These are phyloP conservation scores for Ceratobasidium sp. DNA, from an alignment of 1,284 basidiomycete species.

Conservation along the genomic window DNA sequence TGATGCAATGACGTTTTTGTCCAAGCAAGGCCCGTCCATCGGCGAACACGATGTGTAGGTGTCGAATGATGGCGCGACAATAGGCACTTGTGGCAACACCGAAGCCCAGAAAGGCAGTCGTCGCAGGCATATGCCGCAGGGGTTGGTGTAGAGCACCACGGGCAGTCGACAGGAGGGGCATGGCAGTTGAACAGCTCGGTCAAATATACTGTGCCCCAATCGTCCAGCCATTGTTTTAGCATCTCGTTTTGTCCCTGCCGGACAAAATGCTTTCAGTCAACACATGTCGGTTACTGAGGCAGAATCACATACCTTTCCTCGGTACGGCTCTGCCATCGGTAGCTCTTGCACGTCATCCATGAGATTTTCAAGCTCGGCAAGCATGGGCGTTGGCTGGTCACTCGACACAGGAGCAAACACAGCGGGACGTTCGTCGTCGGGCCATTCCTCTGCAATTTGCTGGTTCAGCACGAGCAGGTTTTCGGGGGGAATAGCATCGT, in stretches of 20 bases:
- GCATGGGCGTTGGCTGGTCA: too few species aligned
- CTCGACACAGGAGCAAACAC: too few species aligned
- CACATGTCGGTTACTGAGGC: too few species aligned
- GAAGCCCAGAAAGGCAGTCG: background rate
- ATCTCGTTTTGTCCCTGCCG: slow-evolving; percentile 22
- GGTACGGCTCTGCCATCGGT: too few species aligned
- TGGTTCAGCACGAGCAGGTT: too few species aligned
- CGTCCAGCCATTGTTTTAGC: background rate
- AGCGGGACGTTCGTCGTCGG: too few species aligned
- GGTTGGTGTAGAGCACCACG: background rate
- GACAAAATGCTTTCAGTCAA: too few species aligned
- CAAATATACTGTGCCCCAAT: background rate
- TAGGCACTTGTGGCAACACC: background rate
- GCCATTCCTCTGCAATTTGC: too few species aligned
- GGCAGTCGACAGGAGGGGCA: background rate
- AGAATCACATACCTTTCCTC: too few species aligned
- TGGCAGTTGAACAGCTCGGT: background rate
- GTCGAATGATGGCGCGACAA: background rate
- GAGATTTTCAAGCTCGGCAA: too few species aligned
- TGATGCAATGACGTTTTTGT: background rate
- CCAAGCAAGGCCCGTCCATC: background rate
- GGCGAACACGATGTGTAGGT: background rate
- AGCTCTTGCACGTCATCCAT: too few species aligned
- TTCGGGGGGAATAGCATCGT: too few species aligned
- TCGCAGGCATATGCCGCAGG: background rate